These are phyloP conservation scores for Triticum urartu DNA, from an alignment of 176 grass and related monocot genomes.

Conservation along the genomic window DNA sequence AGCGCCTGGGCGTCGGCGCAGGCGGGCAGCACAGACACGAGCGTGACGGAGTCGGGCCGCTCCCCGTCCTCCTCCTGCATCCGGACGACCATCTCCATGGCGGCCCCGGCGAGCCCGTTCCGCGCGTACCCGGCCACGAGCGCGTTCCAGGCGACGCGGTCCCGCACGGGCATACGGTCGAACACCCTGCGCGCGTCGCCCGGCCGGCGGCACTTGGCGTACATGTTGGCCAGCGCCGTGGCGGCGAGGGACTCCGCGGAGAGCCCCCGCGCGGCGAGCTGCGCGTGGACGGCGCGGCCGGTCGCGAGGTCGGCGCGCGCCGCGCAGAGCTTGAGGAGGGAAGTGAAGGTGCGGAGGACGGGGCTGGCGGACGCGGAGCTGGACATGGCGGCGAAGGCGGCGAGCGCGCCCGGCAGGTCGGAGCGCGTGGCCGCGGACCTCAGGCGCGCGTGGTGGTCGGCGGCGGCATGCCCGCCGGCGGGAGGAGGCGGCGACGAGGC, in stretches of 20 bases:
- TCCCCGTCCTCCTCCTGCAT: slow-evolving; percentile 41
- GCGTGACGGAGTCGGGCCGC: slow-evolving; percentile 40
- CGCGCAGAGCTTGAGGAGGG: slow-evolving; percentile 44
- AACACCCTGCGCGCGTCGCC: slow-evolving; percentile 46
- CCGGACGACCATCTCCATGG: slow-evolving; percentile 37
- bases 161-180: slow-evolving; percentile 43
- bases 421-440: slow-evolving; percentile 14
- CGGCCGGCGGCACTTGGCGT: slow-evolving; percentile 37
- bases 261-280: slow-evolving; percentile 17
- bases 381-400: slow-evolving; percentile 39
- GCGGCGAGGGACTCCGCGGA: neutral
- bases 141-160: slow-evolving; percentile 55
- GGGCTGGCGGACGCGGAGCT: slow-evolving; percentile 8
- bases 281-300: slow-evolving; percentile 30
- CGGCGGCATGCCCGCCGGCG: neutral
- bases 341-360: slow-evolving; percentile 44
- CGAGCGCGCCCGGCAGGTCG: slow-evolving; percentile 19
- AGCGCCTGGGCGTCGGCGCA: slow-evolving; percentile 28
- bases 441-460: slow-evolving; percentile 17
- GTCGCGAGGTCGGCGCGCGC: slow-evolving; percentile 16
- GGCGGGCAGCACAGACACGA: slow-evolving; percentile 40
- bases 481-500: neutral
- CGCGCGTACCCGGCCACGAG: slow-evolving; percentile 46
- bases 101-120: slow-evolving; percentile 29
- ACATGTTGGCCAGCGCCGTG: slow-evolving; percentile 25